Percentiles rank a stretch among this genome's conserved stretches.
Conservation (phyloP, 495 filamentous ascomycete species). For the Amphirosellinia nigrospora region DNA sequence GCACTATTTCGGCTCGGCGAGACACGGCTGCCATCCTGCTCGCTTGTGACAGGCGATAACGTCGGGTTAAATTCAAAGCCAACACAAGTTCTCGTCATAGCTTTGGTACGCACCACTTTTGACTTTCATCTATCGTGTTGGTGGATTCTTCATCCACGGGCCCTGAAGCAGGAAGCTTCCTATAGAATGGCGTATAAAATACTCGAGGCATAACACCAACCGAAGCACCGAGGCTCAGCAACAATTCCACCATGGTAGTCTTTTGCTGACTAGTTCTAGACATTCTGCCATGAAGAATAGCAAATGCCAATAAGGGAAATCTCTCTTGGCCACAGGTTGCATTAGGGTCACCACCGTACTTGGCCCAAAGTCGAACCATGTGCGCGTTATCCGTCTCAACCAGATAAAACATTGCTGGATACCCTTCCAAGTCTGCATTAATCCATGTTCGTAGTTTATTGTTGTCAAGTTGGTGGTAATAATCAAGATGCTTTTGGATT, state of each 20-base stretch:
- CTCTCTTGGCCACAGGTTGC: not conserved
- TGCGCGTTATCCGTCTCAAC: not conserved
- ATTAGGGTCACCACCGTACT: conserved; percentile 5
- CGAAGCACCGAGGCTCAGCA: not conserved
- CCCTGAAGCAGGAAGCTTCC: not conserved
- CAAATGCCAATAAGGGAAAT: not conserved
- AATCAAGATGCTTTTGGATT: not conserved
- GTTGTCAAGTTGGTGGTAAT: not conserved
- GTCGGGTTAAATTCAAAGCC: not conserved
- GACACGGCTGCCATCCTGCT: not conserved
- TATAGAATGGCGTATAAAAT: not conserved
- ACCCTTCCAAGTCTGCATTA: not conserved
- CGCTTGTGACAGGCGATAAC: not conserved
- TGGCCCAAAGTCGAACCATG: not conserved
- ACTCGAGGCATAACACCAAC: not conserved
- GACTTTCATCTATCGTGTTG: not conserved
- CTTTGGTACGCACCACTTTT: not conserved
- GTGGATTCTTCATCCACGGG: not conserved
- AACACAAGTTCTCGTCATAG: not conserved
- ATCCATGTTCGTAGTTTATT: not conserved
- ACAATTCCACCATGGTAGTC: not conserved
- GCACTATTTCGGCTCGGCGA: not conserved
- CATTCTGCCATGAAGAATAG: not conserved
- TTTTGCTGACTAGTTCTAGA: not conserved
- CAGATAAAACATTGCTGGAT: not conserved